These are phyloP conservation scores for Cordyceps sp. DNA, from an alignment of 2,329 filamentous ascomycete species.

Conservation along the genomic window DNA sequence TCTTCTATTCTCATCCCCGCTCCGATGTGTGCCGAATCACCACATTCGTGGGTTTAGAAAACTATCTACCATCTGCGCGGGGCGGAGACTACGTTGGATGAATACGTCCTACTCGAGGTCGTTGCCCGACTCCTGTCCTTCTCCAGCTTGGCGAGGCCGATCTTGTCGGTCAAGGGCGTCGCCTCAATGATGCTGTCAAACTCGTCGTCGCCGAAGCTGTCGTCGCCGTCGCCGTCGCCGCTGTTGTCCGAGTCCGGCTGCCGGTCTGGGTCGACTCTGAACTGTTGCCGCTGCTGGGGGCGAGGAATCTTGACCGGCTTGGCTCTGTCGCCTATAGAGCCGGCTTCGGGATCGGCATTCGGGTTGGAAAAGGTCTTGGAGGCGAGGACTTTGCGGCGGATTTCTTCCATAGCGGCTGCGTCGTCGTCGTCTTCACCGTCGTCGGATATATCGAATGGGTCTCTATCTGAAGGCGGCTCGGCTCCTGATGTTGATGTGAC, in stretches of 20 bases:
- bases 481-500: slow-evolving; percentile 12
- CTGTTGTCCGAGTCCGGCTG: slow-evolving; percentile 46
- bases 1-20: too few species aligned
- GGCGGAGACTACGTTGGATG: slow-evolving; percentile 29
- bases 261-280: slow-evolving; percentile 41
- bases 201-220: slow-evolving; percentile 57
- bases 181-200: slow-evolving; percentile 92
- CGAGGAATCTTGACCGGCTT: slow-evolving; percentile 46
- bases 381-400: slow-evolving; percentile 74
- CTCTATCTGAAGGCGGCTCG: slow-evolving; percentile 21
- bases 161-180: slow-evolving; percentile 73
- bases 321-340: slow-evolving; percentile 11
- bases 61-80: slow-evolving; percentile 28
- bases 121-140: slow-evolving; percentile 33
- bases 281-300: slow-evolving; percentile 26
- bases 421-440: slow-evolving; percentile 43
- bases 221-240: slow-evolving; percentile 40
- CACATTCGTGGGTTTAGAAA: too few species aligned
- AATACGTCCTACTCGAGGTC: slow-evolving; percentile 33
- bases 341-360: slow-evolving; percentile 25
- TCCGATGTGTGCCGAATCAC: too few species aligned
- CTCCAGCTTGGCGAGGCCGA: slow-evolving; percentile 44
- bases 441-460: slow-evolving; percentile 64
- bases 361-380: slow-evolving; percentile 65
- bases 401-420: slow-evolving; percentile 69